Percentiles rank a stretch among this genome's conserved stretches.
phyloP scores from a whole-genome alignment of 805 yeast species.

The Jamesozyma rosinii region DNA sequence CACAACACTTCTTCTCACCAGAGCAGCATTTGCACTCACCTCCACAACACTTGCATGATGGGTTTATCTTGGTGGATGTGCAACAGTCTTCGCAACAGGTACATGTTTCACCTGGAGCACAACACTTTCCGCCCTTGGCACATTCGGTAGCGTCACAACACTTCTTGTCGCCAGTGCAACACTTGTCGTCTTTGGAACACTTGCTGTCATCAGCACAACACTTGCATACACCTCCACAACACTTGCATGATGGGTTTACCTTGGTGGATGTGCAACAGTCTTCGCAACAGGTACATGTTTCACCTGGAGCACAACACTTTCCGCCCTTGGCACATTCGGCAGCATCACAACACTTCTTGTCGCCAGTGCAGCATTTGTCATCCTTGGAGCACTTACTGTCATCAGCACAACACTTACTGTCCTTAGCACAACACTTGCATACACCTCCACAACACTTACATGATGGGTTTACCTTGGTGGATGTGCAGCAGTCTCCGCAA shows the following conservation, averaged over 20 bases:
- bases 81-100: background rate
- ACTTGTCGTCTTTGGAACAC: background rate
- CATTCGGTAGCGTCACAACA: background rate
- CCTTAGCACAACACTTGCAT: background rate
- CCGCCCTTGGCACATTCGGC: background rate
- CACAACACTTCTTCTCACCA: too few relatives aligned
- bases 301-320: background rate
- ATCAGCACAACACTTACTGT: background rate
- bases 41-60: background rate
- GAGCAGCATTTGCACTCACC: background rate
- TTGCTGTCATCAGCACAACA: background rate
- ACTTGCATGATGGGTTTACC: too few relatives aligned
- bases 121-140: background rate
- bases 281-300: background rate
- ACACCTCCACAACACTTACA: background rate
- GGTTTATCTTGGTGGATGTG: background rate
- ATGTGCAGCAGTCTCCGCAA: background rate
- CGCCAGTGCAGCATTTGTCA: background rate
- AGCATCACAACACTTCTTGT: background rate
- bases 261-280: background rate
- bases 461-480: too few relatives aligned
- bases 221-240: too few relatives aligned
- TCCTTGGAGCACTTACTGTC: background rate
- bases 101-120: background rate
- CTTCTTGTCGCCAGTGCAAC: background rate